A percentile compares a stretch with the other conserved stretches of the same genome.
Evolutionary conservation across 441 rosid genomes (phyloP).

Genomic region (Populus hybrid): DNA sequence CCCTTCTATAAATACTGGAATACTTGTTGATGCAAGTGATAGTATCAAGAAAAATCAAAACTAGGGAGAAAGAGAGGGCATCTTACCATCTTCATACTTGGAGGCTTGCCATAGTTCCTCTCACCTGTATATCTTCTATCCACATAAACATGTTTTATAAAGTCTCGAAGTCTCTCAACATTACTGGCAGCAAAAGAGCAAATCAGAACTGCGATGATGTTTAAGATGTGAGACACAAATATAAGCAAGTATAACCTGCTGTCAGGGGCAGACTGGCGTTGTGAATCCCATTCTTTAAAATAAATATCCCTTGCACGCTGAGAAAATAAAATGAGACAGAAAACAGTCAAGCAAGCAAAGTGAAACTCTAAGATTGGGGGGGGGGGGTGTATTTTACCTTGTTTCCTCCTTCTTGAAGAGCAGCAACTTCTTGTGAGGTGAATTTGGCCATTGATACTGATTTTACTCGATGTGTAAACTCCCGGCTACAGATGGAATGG

Average conservation of each 20-base stretch:
- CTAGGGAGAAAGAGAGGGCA: background rate
- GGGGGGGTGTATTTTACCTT: constrained; percentile 44
- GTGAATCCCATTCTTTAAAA: constrained; percentile 88
- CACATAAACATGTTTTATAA: constrained; percentile 87
- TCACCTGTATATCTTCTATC: constrained; percentile 78
- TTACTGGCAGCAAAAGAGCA: constrained; percentile 50
- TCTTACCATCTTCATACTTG: constrained; percentile 59
- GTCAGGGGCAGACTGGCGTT: constrained; percentile 73
- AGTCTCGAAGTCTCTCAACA: constrained; percentile 77
- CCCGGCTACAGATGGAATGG: constrained; percentile 55
- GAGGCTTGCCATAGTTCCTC: constrained; percentile 75
- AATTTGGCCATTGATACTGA: constrained; percentile 95
- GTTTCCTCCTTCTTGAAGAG: constrained; percentile 91
- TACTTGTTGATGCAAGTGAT: background rate
- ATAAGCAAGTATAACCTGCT: constrained; percentile 52
- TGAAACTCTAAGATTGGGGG: constrained; percentile 7
- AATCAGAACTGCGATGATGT: constrained; percentile 26
- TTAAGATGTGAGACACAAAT: constrained; percentile 10
- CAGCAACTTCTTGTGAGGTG: constrained; percentile 77
- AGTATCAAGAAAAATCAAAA: constrained; percentile 2
- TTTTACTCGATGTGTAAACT: constrained; percentile 94
- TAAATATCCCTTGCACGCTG: constrained; percentile 86
- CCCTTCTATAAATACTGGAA: background rate
- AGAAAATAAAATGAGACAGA: constrained; percentile 14
- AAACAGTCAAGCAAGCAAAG: constrained; percentile 9